Evolutionary conservation across 352 stramenopile genomes (phyloP), one percentile per base, ranked within the genome.

Genomic region (Phytopythium aichiense): DNA sequence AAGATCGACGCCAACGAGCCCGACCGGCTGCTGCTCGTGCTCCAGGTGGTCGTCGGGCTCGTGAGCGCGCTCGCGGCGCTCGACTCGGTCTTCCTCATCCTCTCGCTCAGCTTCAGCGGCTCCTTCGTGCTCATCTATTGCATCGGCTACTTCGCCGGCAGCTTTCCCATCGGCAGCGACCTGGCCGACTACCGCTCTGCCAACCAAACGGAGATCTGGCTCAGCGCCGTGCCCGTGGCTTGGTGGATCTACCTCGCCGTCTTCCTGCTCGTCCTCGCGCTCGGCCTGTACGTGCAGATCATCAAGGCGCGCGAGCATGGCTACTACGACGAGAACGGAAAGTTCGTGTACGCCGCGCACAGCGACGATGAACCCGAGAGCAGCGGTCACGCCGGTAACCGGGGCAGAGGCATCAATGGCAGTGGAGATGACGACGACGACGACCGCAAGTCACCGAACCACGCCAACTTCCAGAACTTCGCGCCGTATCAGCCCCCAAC

Each of bases 191-290:
- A 89, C 48, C 75, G 78, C 50, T 28, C 9, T 50, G 18, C 62
- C 30, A 54, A 58, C 23, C 37, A 23, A 2, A 53, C 71, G 1
- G 67, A 72, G 25, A 38, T 48, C 1, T 88, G 67, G 67, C 5
- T 79, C 12, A 79, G 78, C 54, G 62, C 67, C 9, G 70, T 94
- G 20, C 76, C 78, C 1, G 54, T 22, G 2, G 65, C 73, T 6
- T 94, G 85, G 85, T 94, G 81, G 81, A 64, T 43, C 4, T 91
- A 91, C 66, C 61, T 94, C 42, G 69, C 56, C 28, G 79, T 68
- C 2, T 79, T 79, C 16, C 18, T 88, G 25, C n/a, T 76, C 9
- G 40, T 88, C 7, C 85, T 80, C n/a, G 40, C 76, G 18, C 7
- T 80, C 20, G 80, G 80, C 11, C 59, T 74, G 40, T 61, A 63